phyloP scores from a whole-genome alignment of 1,284 basidiomycete genomes.

The Microbotryum intermedium region DNA sequence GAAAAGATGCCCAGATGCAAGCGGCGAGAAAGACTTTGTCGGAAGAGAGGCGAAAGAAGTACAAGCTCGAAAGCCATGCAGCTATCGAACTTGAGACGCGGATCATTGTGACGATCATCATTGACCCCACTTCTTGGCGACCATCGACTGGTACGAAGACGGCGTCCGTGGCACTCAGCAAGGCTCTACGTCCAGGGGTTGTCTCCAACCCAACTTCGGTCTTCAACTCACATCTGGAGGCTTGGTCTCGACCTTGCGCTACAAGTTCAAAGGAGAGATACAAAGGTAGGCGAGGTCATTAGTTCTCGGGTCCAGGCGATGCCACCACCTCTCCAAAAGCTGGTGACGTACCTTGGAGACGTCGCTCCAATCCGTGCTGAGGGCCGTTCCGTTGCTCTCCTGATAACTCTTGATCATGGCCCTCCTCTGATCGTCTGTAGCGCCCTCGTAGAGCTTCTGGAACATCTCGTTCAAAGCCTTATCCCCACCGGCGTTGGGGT shows the following conservation, averaged over 20 bases:
- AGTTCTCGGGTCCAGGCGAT: neutral
- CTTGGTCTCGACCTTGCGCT: constrained; percentile 25
- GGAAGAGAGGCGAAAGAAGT: no score
- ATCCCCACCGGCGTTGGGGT: constrained; percentile 76
- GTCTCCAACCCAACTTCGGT: neutral
- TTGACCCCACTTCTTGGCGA: constrained; percentile 30
- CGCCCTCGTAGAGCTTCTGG: constrained; percentile 60
- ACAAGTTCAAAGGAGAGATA: neutral
- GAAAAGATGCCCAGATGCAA: no score
- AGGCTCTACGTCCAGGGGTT: neutral
- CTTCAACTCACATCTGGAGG: constrained; percentile 28
- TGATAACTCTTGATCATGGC: constrained; percentile 95
- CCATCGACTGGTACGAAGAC: constrained; percentile 22
- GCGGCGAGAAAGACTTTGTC: no score
- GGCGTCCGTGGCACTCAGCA: neutral
- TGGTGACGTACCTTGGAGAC: constrained; percentile 53
- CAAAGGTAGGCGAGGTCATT: neutral
- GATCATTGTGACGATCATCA: neutral
- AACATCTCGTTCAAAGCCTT: constrained; percentile 41
- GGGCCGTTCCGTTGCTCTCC: constrained; percentile 53
- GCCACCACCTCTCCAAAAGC: neutral
- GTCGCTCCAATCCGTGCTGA: constrained; percentile 89
- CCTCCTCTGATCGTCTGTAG: constrained; percentile 69
- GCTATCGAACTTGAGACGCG: neutral
- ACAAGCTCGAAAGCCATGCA: no score